Conservation (phyloP, 192 early-diverging fungal genomes). For the Coemansia sp. region DNA sequence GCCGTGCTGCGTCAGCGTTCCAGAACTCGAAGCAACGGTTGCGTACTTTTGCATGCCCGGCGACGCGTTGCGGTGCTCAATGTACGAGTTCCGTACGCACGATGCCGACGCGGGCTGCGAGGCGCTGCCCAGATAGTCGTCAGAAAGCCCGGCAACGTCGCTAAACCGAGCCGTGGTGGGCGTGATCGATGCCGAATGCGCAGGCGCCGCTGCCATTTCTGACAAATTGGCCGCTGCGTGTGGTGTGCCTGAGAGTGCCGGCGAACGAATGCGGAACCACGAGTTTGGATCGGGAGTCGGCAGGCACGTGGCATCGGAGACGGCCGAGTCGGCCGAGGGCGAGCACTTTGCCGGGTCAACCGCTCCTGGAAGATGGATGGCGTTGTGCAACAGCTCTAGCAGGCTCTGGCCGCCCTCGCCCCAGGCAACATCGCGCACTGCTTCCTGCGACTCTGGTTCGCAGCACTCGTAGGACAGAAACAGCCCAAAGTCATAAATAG, state of each 20-base stretch:
- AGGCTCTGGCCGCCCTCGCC: constrained; percentile 50
- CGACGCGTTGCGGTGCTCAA: constrained; percentile 2
- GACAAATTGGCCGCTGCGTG: constrained; percentile 5
- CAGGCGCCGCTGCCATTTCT: constrained; percentile 5
- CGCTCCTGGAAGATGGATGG: constrained; percentile 28
- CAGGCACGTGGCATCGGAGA: constrained; percentile 42
- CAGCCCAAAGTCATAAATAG: constrained; percentile 45
- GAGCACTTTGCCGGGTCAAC: constrained; percentile 28
- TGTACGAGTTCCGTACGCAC: constrained; percentile 5
- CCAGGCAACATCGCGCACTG: constrained; percentile 50
- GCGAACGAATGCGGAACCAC: constrained; percentile 45
- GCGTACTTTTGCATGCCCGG: constrained; percentile 7
- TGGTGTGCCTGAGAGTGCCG: constrained; percentile 6
- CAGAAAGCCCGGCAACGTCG: constrained; percentile 9
- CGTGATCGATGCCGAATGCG: constrained; percentile 30
- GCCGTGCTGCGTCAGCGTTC: not conserved
- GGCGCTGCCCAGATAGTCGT: constrained; percentile 6
- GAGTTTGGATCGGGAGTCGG: constrained; percentile 47
- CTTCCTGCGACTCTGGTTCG: constrained; percentile 38
- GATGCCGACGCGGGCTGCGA: not conserved
- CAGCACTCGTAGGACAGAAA: constrained; percentile 52
- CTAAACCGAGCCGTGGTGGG: constrained; percentile 30
- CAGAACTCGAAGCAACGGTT: constrained; percentile 3
- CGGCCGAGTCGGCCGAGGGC: constrained; percentile 46
- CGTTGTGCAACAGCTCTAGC: constrained; percentile 37